phyloP scores from a whole-genome alignment of 176 grass and related monocot species.

The Avena insularis region DNA sequence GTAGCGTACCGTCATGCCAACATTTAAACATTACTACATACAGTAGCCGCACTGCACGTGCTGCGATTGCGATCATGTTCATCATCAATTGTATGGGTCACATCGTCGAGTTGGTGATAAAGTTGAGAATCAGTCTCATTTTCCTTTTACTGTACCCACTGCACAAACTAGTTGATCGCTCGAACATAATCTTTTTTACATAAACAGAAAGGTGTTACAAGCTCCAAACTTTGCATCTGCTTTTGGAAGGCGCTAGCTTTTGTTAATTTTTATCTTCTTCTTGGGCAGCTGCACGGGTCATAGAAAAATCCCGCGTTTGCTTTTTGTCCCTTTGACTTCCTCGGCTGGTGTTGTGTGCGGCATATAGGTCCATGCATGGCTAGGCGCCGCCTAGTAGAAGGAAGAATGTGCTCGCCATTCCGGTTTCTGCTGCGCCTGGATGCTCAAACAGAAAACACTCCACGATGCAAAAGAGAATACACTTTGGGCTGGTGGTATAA shows the following conservation, averaged over 20 bases:
- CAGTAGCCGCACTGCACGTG: no score
- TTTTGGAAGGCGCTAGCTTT: background rate
- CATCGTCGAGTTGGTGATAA: background rate
- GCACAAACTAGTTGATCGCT: background rate
- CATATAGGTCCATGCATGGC: background rate
- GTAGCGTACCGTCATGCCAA: no score
- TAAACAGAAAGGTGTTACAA: slow-evolving; percentile 5
- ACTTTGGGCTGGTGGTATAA: background rate
- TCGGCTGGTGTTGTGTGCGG: background rate
- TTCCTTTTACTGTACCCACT: slow-evolving; percentile 14
- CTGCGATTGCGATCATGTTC: no score
- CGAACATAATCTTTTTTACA: background rate
- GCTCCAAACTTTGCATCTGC: slow-evolving; percentile 34
- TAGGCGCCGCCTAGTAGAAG: slow-evolving; percentile 41
- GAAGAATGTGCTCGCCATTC: slow-evolving; percentile 38
- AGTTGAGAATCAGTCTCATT: background rate
- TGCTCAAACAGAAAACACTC: no score
- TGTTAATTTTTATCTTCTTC: background rate
- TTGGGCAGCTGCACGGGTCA: slow-evolving; percentile 33
- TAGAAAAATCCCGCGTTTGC: slow-evolving; percentile 23
- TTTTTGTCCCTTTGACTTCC: slow-evolving; percentile 7
- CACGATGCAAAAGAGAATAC: background rate
- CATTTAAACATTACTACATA: no score
- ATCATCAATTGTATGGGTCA: no score
- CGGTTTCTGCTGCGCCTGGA: background rate